Evolutionary conservation across 1,139 yeast species (phyloP), one percentile per base, ranked within the genome.

Genomic region (Pichia sorboxylosa): DNA sequence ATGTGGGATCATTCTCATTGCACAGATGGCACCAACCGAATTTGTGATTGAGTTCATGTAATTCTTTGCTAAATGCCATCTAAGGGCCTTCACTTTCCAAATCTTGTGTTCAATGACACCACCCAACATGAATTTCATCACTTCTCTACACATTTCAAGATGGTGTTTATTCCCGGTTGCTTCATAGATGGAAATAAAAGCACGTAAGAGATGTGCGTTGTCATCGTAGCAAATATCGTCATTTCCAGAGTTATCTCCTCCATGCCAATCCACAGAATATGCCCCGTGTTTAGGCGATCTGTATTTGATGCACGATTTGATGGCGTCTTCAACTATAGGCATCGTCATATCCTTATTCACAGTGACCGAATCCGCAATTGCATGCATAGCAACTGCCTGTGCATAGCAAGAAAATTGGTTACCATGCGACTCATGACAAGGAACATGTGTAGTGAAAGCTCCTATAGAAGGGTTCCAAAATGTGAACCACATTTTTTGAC

Each of bases 211-310:
- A 49, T 78, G 87, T 4, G 85, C 87, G 48, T 77, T 80, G 47
- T 78, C 87, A 50, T 78, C 87, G 44, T 73, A 77, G 51, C 77
- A 76, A 30, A 78, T 71, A 49, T 78, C 85, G 68, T 3, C 96
- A 95, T 52, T 78, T n/a, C n/a, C n/a, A n/a, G n/a, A n/a, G n/a
- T n/a, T n/a, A 95, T 52, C 78, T 13, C 48, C 48, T 5, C 45
- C 39, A 13, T 40, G 36, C 2, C 28, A 26, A 78, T 95, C 96
- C 77, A 66, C 46, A 37, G 80, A 74, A 49, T 84, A 87, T 1
- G 87, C 84, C 5, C 95, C 95, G 5, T 59, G 48, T 39, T 64
- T 57, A 11, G 60, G 58, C 40, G 72, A 69, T 52, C 70, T 69
- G 53, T 74, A 77, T 44, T 58, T 61, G 37, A 64, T 66, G 39